Evolutionary conservation across 129 eudicot genomes (phyloP), one percentile per base, ranked within the genome.

Genomic region (sunflower (Helianthus annuus)): DNA sequence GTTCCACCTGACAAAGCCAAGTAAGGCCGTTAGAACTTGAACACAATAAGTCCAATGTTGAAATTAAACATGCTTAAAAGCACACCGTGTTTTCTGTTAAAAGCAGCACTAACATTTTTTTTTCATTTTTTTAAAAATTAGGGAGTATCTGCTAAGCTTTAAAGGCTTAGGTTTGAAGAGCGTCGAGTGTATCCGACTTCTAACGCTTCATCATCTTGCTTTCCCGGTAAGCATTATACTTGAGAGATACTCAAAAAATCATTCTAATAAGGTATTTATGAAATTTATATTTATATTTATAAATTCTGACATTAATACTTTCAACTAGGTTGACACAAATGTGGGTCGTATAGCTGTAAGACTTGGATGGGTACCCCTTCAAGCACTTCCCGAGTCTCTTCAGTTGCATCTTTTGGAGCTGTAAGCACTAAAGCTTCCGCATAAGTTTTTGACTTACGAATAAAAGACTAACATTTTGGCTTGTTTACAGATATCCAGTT

Each of bases 291-390:
- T 80, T 4, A 12, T 42, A 17, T 40, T 34, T 40, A 69, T 19
- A 56, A 52, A 15, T 24, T 70, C 55, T 49, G 24, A 48, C 49
- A 48, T 48, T 5, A 66, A 44, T 76, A 39, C 52, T 24, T 74
- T 63, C 13, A 55, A 77, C 64, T 69, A 91, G 97, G 97, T 91
- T 36, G 96, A 92, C 82, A 85, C 91, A 19, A 92, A 92, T 73
- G 98, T 92, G 77, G 98, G 95, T 22, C 89, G 98, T 36, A 90
- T 92, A 79, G 96, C 91, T 65, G 98, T 89, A 62, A 82, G 98
- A 78, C 85, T 92, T 16, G 98, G 98, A 77, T 92, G 98, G 98
- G 98, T 92, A 58, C 98, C 98, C 42, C 91, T 87, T 73, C 96
- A 88, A 76, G 92, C 96, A 27, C 78, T 89, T 79, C 92, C 91